Percentiles rank a stretch among this genome's conserved stretches.
Evolutionary conservation across 495 filamentous ascomycete species (phyloP).

Genomic region (Bacidia gigantensis): DNA sequence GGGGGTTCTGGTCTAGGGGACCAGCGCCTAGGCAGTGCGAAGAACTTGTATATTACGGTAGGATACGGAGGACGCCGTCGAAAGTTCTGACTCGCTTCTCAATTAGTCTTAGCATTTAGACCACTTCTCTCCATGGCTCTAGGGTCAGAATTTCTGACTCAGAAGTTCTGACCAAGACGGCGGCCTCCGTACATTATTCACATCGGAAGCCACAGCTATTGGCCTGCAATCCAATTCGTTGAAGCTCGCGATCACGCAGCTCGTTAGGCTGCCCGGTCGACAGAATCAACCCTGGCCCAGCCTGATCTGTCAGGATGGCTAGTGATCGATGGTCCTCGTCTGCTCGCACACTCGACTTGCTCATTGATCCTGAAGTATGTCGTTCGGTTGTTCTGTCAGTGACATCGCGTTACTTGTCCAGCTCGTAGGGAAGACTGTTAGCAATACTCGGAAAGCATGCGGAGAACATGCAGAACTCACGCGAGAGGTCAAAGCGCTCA

Average conservation of each 20-base stretch:
- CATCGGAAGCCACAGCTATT: no score
- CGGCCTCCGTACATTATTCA: no score
- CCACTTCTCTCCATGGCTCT: no score
- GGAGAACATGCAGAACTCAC: constrained; percentile 17
- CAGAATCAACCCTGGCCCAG: background rate
- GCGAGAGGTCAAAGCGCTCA: background rate
- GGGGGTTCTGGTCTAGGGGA: no score
- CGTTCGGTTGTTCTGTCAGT: constrained; percentile 16
- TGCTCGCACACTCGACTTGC: background rate
- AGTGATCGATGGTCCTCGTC: background rate
- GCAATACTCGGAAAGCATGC: constrained; percentile 14
- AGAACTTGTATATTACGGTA: background rate
- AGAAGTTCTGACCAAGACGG: no score
- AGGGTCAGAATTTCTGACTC: no score
- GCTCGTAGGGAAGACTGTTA: constrained; percentile 13
- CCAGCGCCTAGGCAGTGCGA: background rate
- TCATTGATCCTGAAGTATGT: constrained; percentile 11
- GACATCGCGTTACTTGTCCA: constrained; percentile 17
- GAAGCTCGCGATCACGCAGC: background rate
- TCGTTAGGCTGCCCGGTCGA: background rate
- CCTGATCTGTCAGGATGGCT: background rate
- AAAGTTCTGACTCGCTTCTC: background rate
- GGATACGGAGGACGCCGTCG: background rate
- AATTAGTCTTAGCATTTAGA: no score
- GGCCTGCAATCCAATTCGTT: background rate